These are phyloP conservation scores for Trichoderma sp. DNA, from an alignment of 2,329 filamentous ascomycete genomes.

Conservation along the genomic window DNA sequence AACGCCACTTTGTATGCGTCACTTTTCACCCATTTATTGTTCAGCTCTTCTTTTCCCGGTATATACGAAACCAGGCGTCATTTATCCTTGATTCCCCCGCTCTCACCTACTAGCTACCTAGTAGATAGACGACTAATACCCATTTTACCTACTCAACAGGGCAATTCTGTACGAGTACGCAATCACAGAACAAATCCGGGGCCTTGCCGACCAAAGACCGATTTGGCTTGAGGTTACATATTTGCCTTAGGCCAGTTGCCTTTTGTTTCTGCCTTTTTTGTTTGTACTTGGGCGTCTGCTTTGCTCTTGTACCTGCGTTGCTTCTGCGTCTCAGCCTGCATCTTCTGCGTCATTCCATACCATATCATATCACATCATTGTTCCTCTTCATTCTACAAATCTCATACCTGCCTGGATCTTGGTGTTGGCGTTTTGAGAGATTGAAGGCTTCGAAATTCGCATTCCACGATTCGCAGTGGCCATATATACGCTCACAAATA, in stretches of 20 bases:
- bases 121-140: background rate
- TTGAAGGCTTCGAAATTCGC: background rate
- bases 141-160: background rate
- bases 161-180: background rate
- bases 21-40: background rate
- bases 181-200: background rate
- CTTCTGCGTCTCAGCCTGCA: background rate
- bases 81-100: background rate
- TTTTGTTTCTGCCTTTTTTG: background rate
- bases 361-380: background rate
- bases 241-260: background rate
- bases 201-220: background rate
- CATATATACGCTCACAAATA: background rate
- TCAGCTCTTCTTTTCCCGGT: background rate
- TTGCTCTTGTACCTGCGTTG: slow-evolving; percentile 31
- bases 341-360: background rate
- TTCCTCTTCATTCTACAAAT: background rate
- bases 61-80: background rate
- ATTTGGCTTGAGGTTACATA: background rate
- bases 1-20: background rate
- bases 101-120: background rate
- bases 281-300: slow-evolving; percentile 34
- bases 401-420: background rate
- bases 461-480: background rate
- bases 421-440: background rate